phyloP scores from a whole-genome alignment of 352 stramenopile genomes.

The Phytophthora ohioensis region DNA sequence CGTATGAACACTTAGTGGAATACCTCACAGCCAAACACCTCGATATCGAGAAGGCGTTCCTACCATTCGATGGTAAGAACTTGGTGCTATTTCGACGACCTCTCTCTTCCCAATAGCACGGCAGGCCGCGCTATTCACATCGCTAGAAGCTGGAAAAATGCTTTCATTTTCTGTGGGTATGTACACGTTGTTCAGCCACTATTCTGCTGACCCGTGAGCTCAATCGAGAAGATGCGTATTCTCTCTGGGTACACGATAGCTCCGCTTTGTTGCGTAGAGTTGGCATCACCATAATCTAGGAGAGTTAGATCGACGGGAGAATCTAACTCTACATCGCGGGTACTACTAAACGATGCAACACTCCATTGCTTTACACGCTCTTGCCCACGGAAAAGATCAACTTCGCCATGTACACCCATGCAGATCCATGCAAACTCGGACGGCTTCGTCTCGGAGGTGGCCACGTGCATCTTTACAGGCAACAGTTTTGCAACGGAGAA shows the following conservation, averaged over 20 bases:
- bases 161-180: conserved; percentile 11
- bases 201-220: conserved; percentile 17
- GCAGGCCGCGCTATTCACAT: neutral
- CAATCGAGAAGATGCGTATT: conserved; percentile 39
- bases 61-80: conserved; percentile 89
- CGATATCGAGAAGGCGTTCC: conserved; percentile 63
- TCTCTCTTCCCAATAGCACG: conserved; percentile 7
- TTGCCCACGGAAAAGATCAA: conserved; percentile 49
- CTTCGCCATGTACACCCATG: conserved; percentile 47
- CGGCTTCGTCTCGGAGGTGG: conserved; percentile 7
- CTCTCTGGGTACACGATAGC: conserved; percentile 45
- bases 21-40: conserved; percentile 83
- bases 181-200: neutral
- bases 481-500: conserved; percentile 59
- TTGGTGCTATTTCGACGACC: conserved; percentile 73
- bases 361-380: conserved; percentile 42
- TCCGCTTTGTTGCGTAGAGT: conserved; percentile 15
- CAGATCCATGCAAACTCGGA: conserved; percentile 45
- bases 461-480: conserved; percentile 16
- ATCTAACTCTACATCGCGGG: conserved; percentile 5
- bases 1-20: conserved; percentile 80
- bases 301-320: conserved; percentile 47
- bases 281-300: conserved; percentile 1
- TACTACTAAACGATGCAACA: conserved; percentile 19
- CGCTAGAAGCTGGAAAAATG: conserved; percentile 5